phyloP scores from a whole-genome alignment of 768 basidiomycete species.

The Phylloporus scabripes region DNA sequence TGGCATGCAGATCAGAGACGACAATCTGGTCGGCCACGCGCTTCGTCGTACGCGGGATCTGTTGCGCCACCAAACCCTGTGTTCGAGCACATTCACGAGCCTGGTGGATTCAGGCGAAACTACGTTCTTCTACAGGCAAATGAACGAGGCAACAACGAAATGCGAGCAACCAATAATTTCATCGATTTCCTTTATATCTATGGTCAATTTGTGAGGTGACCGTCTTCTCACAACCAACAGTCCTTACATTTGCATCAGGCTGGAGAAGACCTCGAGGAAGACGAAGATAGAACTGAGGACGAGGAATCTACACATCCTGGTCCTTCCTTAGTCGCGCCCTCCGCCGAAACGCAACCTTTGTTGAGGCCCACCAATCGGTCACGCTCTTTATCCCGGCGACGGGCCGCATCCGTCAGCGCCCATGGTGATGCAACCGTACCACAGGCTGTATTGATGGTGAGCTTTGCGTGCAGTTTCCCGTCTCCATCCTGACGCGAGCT shows the following conservation, averaged over 20 bases:
- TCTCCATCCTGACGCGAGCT: slow-evolving; percentile 1
- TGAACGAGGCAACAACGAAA: slow-evolving; percentile 58
- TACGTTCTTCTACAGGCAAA: slow-evolving; percentile 71
- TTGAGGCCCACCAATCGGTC: slow-evolving; percentile 38
- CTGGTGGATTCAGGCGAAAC: slow-evolving; percentile 90
- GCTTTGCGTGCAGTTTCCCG: slow-evolving; percentile 14
- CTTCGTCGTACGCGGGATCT: slow-evolving; percentile 64
- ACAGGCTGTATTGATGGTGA: slow-evolving; percentile 90
- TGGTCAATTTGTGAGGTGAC: slow-evolving; percentile 83
- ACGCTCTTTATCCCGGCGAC: slow-evolving; percentile 50
- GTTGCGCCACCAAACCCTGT: slow-evolving; percentile 57
- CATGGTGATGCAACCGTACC: slow-evolving; percentile 86
- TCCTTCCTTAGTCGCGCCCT: slow-evolving; percentile 3
- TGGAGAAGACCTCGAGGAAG: slow-evolving; percentile 88
- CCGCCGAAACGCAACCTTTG: slow-evolving; percentile 52
- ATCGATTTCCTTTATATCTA: slow-evolving; percentile 94
- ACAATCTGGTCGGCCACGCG: slow-evolving; percentile 53
- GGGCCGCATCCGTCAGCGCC: slow-evolving; percentile 50
- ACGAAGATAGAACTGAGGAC: slow-evolving; percentile 60
- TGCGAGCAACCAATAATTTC: slow-evolving; percentile 71
- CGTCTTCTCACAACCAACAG: background rate
- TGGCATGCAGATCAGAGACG: slow-evolving; percentile 79
- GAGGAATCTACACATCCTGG: slow-evolving; percentile 40
- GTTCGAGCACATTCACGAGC: slow-evolving; percentile 91
- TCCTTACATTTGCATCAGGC: slow-evolving; percentile 46